Evolutionary conservation across 805 yeast species (phyloP).

Genomic region (Ogataea pilisensis): DNA sequence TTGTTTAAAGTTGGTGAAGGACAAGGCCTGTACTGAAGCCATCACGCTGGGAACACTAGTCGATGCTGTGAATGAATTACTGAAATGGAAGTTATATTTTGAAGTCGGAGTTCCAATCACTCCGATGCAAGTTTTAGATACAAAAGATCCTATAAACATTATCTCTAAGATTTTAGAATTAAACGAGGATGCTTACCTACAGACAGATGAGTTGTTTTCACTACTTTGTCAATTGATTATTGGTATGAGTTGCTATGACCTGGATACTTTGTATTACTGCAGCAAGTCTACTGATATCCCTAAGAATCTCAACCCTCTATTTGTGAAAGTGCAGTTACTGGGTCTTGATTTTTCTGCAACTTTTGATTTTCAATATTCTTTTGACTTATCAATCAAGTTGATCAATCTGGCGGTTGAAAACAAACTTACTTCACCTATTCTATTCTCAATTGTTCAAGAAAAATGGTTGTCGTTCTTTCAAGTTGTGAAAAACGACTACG

Average conservation of each 20-base stretch:
- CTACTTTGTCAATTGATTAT: slow-evolving; percentile 38
- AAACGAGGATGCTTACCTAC: slow-evolving; percentile 47
- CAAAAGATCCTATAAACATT: slow-evolving; percentile 23
- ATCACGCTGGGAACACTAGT: slow-evolving; percentile 15
- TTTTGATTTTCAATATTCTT: slow-evolving; percentile 58
- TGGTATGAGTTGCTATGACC: slow-evolving; percentile 32
- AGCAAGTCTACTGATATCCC: no score
- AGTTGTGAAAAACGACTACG: slow-evolving; percentile 50
- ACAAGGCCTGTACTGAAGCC: background rate
- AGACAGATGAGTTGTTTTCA: slow-evolving; percentile 37
- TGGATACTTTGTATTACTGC: background rate
- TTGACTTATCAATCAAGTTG: slow-evolving; percentile 36
- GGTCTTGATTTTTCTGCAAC: slow-evolving; percentile 69
- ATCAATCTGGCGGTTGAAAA: slow-evolving; percentile 25
- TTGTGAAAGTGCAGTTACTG: slow-evolving; percentile 29
- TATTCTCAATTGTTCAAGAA: slow-evolving; percentile 21
- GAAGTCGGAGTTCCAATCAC: slow-evolving; percentile 28
- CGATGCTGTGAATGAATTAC: slow-evolving; percentile 18
- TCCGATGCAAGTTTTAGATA: slow-evolving; percentile 23
- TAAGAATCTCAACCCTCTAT: slow-evolving; percentile 26
- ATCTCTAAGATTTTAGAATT: slow-evolving; percentile 41
- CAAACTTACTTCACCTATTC: slow-evolving; percentile 6
- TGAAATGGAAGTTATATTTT: slow-evolving; percentile 29
- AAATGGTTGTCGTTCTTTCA: slow-evolving; percentile 75
- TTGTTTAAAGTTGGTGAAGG: slow-evolving; percentile 17